Percentiles rank a stretch among this genome's conserved stretches.
These are phyloP conservation scores for Smittium culicis DNA, from an alignment of 371 early-diverging fungal species.

Conservation along the genomic window DNA sequence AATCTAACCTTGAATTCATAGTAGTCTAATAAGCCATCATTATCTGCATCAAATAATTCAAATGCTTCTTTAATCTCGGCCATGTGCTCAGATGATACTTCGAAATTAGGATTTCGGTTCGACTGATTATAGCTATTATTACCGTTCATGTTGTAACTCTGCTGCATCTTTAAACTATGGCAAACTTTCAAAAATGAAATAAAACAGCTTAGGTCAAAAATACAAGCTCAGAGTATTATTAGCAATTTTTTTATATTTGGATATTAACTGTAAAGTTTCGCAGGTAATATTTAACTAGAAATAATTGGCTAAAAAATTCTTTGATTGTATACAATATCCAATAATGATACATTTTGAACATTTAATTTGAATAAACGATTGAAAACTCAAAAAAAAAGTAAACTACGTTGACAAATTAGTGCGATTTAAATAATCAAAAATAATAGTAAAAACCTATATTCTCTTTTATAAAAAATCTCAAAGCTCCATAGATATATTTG, in stretches of 20 bases:
- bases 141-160: conserved; percentile 6
- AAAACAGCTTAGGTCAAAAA: background rate
- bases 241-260: background rate
- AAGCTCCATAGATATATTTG: too few species aligned
- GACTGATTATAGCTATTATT: conserved; percentile 11
- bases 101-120: conserved; percentile 11
- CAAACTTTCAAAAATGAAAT: background rate
- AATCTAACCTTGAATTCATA: conserved; percentile 53
- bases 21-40: conserved; percentile 50
- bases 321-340: too few species aligned
- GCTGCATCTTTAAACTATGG: too few species aligned
- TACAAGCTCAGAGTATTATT: conserved; percentile 6
- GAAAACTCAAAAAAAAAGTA: too few species aligned
- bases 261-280: background rate
- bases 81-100: conserved; percentile 47
- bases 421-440: too few species aligned
- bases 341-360: too few species aligned
- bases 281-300: too few species aligned
- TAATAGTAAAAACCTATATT: too few species aligned
- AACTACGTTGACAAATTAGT: too few species aligned
- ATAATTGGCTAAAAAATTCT: too few species aligned
- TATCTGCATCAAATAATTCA: conserved; percentile 57
- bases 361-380: too few species aligned
- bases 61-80: conserved; percentile 59
- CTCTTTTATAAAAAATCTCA: too few species aligned